Evolutionary conservation across 768 basidiomycete species (phyloP), one percentile per base, ranked within the genome.

Genomic region (Dacryopinax spathularia): DNA sequence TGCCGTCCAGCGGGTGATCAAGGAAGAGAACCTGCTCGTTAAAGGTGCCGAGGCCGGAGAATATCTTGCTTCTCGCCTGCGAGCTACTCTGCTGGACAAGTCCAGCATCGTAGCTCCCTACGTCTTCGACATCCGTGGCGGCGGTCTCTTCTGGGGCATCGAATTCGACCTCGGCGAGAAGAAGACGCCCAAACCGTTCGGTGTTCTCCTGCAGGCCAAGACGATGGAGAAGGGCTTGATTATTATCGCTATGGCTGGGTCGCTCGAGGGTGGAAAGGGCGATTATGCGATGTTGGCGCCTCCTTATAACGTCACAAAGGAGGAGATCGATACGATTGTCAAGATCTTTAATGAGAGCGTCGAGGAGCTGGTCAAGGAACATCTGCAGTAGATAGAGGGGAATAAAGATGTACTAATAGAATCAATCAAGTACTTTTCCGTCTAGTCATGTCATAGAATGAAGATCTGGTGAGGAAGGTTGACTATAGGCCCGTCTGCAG

Each of bases 121-220:
- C 71, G 80, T 82, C 2, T 89, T 86, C 69, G 89, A 91, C 71
- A 82, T 91, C 65, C 85, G 92, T 31, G 91, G 92, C 10, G 83
- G 83, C 20, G 92, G 91, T 34, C 80, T 84, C 31, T 90, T 92
- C 76, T 91, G 87, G 87, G 86, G 78, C 25, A 75, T 93, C 62
- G 91, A 93, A 71, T 91, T 90, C 66, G 88, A 91, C 68, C 84
- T 88, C 66, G 77, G 78, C 3, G 78, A 76, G 10, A 64, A 72
- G 35, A 72, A 72, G n/a, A 60, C 82, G 67, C 80, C 78, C 1
- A 65, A 79, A 59, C 71, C 73, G 34, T 88, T 91, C 68, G 88
- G 83, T 18, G 82, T 84, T 73, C 76, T 82, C 22, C 80, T 88
- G 16, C 90, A 91, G 72, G 86, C 82, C 31, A 82, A 80, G 44